A percentile compares a stretch with the other conserved stretches of the same genome.
These are phyloP conservation scores for Trypanosoma melophagium DNA, from an alignment of 208 protist species.

Conservation along the genomic window DNA sequence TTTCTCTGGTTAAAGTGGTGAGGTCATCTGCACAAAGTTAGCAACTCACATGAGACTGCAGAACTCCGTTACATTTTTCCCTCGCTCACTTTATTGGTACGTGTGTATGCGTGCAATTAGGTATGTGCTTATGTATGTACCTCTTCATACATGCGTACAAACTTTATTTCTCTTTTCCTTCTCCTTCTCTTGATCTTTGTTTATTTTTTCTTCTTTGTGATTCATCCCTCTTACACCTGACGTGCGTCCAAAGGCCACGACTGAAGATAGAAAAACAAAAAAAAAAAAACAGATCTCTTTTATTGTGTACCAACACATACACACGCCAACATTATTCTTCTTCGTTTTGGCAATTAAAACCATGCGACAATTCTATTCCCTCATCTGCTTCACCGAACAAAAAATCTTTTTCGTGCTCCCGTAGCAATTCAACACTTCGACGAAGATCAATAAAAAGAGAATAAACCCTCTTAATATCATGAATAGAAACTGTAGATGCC, in stretches of 20 bases:
- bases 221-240: too few relatives aligned
- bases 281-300: conserved; percentile 12
- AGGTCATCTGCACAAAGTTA: too few relatives aligned
- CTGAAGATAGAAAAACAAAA: conserved; percentile 11
- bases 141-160: conserved; percentile 1
- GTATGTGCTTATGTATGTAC: too few relatives aligned
- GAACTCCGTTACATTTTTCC: too few relatives aligned
- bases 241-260: neutral
- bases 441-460: conserved; percentile 97
- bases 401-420: conserved; percentile 91
- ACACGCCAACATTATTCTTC: conserved; percentile 34
- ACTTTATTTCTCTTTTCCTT: too few relatives aligned
- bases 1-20: too few relatives aligned
- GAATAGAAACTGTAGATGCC: conserved; percentile 90
- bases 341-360: conserved; percentile 23
- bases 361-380: conserved; percentile 47
- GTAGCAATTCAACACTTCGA: conserved; percentile 88
- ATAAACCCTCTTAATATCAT: conserved; percentile 98
- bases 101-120: too few relatives aligned
- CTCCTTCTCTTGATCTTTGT: too few relatives aligned
- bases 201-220: too few relatives aligned
- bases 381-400: conserved; percentile 90
- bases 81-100: too few relatives aligned
- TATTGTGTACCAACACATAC: too few relatives aligned
- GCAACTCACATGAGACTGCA: too few relatives aligned